phyloP scores from a whole-genome alignment of 352 stramenopile species.

The Globisporangium canariense region DNA sequence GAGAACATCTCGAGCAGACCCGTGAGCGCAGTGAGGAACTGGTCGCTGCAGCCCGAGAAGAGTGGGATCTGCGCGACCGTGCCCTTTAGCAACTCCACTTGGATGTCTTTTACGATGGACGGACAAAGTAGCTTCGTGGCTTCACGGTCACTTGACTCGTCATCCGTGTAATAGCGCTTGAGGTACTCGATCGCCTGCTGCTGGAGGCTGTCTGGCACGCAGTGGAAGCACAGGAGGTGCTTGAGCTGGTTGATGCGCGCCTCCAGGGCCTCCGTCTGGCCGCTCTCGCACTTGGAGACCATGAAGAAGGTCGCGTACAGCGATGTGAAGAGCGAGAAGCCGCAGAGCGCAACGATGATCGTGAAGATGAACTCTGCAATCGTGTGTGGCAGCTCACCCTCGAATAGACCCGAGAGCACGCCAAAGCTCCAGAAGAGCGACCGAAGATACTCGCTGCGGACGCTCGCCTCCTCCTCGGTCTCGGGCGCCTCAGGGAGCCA shows the following conservation, averaged over 20 bases:
- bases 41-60: constrained; percentile 54
- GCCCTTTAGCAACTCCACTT: constrained; percentile 59
- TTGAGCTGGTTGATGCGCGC: constrained; percentile 64
- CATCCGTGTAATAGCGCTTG: constrained; percentile 63
- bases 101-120: constrained; percentile 72
- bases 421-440: constrained; percentile 56
- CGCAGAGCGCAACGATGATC: constrained; percentile 39
- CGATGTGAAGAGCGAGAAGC: constrained; percentile 61
- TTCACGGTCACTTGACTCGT: constrained; percentile 63
- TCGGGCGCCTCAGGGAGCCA: constrained; percentile 23
- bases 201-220: constrained; percentile 48
- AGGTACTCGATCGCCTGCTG: constrained; percentile 54
- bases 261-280: constrained; percentile 33
- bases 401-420: constrained; percentile 49
- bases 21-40: constrained; percentile 65
- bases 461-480: constrained; percentile 5
- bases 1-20: constrained; percentile 64
- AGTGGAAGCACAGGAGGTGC: constrained; percentile 63
- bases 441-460: constrained; percentile 29
- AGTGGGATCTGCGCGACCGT: constrained; percentile 59
- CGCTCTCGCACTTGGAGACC: constrained; percentile 65
- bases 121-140: constrained; percentile 63
- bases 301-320: constrained; percentile 65
- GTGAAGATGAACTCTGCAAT: constrained; percentile 47
- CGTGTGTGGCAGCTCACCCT: constrained; percentile 36